Evolutionary conservation across 1,284 basidiomycete genomes (phyloP).

Genomic region (Coniferiporia weirii): DNA sequence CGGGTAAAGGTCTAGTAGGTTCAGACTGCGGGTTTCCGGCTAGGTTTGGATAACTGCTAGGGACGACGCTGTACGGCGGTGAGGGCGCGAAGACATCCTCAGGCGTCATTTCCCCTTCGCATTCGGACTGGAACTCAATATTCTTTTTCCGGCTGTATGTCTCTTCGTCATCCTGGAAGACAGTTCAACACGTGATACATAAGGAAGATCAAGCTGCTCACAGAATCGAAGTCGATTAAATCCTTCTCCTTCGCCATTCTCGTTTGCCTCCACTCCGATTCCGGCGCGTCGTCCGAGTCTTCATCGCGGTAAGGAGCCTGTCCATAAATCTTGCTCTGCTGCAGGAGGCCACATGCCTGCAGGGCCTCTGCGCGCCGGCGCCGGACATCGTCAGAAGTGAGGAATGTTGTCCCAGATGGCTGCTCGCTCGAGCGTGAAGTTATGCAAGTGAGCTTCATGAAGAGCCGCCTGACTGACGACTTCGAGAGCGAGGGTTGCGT

Average conservation of each 20-base stretch:
- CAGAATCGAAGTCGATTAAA: background rate
- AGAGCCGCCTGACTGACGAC: background rate
- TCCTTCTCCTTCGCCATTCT: background rate
- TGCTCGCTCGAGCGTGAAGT: background rate
- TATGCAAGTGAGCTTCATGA: background rate
- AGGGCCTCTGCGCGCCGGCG: conserved; percentile 13
- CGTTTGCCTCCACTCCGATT: background rate
- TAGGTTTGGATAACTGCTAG: background rate
- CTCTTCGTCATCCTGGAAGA: too few species aligned
- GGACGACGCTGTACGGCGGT: too few species aligned
- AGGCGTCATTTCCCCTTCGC: too few species aligned
- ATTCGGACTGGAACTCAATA: too few species aligned
- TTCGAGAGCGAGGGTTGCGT: background rate
- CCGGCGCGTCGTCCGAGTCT: background rate
- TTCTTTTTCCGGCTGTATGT: too few species aligned
- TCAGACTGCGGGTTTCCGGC: background rate
- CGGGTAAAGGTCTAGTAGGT: background rate
- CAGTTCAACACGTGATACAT: too few species aligned
- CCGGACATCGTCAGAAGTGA: background rate
- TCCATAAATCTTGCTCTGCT: conserved; percentile 15
- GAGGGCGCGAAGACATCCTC: too few species aligned
- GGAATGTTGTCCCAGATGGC: background rate
- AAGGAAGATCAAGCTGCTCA: too few species aligned
- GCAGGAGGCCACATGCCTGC: conserved; percentile 11
- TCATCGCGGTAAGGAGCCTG: conserved; percentile 8